A percentile compares a stretch with the other conserved stretches of the same genome.
Conservation (phyloP, 768 basidiomycete genomes). For the Tubosaeta sp. region DNA sequence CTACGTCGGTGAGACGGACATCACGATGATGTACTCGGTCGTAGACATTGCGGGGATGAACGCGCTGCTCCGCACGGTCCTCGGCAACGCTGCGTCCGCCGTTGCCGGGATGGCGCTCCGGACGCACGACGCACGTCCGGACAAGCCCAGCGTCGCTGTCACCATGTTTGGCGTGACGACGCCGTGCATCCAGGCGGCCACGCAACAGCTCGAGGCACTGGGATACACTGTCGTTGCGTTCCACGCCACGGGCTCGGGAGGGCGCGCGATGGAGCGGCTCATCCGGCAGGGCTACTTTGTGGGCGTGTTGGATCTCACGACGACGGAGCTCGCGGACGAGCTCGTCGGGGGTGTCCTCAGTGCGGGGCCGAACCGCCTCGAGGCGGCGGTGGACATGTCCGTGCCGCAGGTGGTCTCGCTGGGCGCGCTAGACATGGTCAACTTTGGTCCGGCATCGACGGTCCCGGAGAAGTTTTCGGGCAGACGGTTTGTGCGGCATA, state of each 20-base stretch:
- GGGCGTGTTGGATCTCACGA: conserved; percentile 30
- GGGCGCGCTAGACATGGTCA: conserved; percentile 33
- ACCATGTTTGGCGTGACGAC: conserved; percentile 30
- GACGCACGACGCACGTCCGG: background rate
- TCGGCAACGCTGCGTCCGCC: conserved; percentile 28
- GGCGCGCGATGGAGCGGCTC: conserved; percentile 29
- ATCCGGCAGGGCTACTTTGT: conserved; percentile 21
- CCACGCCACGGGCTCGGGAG: conserved; percentile 29
- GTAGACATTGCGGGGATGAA: conserved; percentile 30
- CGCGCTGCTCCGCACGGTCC: conserved; percentile 14
- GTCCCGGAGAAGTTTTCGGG: conserved; percentile 17
- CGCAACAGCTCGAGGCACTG: conserved; percentile 16
- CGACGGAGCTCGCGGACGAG: conserved; percentile 32
- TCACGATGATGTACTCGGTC: conserved; percentile 31
- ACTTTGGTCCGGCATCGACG: conserved; percentile 29
- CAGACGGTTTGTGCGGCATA: conserved; percentile 22
- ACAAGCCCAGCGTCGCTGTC: conserved; percentile 12
- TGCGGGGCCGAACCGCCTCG: conserved; percentile 26
- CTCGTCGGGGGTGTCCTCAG: conserved; percentile 27
- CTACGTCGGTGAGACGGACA: conserved; percentile 31
- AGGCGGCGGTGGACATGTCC: conserved; percentile 16
- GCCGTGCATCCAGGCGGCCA: conserved; percentile 19
- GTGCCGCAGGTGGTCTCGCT: conserved; percentile 30
- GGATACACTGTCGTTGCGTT: conserved; percentile 24
- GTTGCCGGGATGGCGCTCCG: conserved; percentile 24